Base-by-base conservation (phyloP, 371 early-diverging fungal species). In the Pancytospora philotis region DNA sequence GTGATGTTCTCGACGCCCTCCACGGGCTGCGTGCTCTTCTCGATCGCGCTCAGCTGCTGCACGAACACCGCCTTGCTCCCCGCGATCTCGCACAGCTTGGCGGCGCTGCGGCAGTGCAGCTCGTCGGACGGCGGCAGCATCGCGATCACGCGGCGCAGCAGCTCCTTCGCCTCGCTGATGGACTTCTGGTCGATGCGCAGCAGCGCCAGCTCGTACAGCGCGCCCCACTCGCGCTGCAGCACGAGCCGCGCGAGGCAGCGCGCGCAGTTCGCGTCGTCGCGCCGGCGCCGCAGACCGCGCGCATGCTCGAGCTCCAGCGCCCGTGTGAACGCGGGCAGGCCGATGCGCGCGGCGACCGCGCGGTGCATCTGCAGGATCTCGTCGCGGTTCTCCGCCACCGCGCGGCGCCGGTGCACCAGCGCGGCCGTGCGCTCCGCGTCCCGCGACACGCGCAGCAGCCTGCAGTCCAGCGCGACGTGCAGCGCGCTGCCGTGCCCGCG, bases 141-240 rank as follows among this genome's bases (percentile, higher is more conserved):
- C 19, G 56, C 62, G 13, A 68, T 38, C 31, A 74, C 34, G 51
- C 69, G 66, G 31, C 65, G 65, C 4, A 79, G 69, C 1, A 74
- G 62, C 37, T 67, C 61, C 58, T 76, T 77, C 3, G 73, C 73
- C 35, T 72, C 58, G 2, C 57, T 60, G 67, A 66, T 66, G 4
- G 73, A 64, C 22, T 69, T 71, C 32, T 71, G 62, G 19, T 41
- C 25, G 10, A 78, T 8, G 35, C 75, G 62, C 10, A 78, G 1
- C 48, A 73, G 45, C 30, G 74, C 63, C 32, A 69, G 37, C 32
- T 76, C 80, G 65, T 78, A 78, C 27, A 78, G 66, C 27, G 73
- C 73, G n/a, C 66, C 2, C 73, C 75, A 73, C 38, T 77, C 75
- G 10, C 73, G 67, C 27, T 67, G 63, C 13, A 76, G 30, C 3